Conservation (phyloP, 208 protist genomes). For the Tritrichomonas foetus region DNA sequence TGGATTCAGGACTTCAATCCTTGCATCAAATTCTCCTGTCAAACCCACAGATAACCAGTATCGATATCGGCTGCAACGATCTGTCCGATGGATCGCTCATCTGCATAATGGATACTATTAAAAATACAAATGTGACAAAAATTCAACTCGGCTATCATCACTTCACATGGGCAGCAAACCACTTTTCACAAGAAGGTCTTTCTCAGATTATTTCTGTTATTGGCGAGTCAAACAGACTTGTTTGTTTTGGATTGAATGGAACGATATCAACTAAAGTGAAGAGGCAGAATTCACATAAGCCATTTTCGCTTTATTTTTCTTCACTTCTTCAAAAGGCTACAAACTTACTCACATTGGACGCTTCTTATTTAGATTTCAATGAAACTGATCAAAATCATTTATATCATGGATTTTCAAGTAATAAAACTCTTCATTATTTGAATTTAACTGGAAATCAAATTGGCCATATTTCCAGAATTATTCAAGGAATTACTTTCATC, state of each 20-base stretch:
- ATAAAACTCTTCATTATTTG: not conserved
- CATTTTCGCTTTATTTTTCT: not conserved
- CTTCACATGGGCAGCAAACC: not conserved
- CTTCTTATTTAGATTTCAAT: not conserved
- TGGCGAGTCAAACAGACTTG: not conserved
- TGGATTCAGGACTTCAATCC: not conserved
- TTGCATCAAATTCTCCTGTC: not conserved
- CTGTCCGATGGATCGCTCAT: not conserved
- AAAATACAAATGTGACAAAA: not conserved
- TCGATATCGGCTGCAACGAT: constrained; percentile 17
- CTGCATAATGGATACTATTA: not conserved
- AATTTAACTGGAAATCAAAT: not conserved
- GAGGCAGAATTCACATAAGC: not conserved
- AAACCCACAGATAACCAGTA: not conserved
- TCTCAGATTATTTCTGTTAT: not conserved
- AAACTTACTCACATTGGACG: not conserved
- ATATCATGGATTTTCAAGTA: not conserved
- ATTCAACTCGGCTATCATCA: not conserved
- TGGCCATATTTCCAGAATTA: not conserved
- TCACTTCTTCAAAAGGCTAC: not conserved
- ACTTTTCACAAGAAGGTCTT: not conserved
- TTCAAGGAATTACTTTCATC: not conserved
- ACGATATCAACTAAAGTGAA: not conserved
- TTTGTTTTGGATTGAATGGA: not conserved
- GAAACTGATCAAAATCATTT: not conserved